These are phyloP conservation scores for Letharia lupina DNA, from an alignment of 495 filamentous ascomycete species.

Conservation along the genomic window DNA sequence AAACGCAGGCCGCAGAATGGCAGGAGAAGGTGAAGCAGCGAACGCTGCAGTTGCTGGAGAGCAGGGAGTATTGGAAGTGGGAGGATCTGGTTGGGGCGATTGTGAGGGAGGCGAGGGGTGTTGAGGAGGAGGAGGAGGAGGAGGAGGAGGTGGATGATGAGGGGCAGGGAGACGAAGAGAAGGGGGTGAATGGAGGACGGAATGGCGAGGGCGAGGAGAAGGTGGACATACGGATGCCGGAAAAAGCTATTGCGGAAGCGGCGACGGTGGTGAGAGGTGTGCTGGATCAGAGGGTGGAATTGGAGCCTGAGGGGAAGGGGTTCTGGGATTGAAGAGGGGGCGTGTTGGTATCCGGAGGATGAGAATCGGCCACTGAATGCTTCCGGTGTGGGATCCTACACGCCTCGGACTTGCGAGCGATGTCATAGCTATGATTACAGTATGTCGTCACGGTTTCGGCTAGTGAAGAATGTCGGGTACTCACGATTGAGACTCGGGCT, in stretches of 20 bases:
- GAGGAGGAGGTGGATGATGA: not conserved
- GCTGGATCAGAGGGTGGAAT: slow-evolving; percentile 9
- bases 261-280: slow-evolving; percentile 13
- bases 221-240: slow-evolving; percentile 10
- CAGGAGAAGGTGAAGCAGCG: not conserved
- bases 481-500: not conserved
- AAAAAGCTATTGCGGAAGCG: slow-evolving; percentile 13
- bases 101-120: slow-evolving; percentile 11
- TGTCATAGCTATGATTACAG: not conserved
- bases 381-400: not conserved
- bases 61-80: not conserved
- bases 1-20: not conserved
- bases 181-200: not conserved
- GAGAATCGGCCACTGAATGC: not conserved
- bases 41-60: slow-evolving; percentile 3
- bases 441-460: not conserved
- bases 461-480: not conserved
- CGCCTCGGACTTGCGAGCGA: not conserved
- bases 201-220: not conserved
- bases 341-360: not conserved
- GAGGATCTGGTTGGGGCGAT: slow-evolving; percentile 2
- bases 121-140: not conserved
- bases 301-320: slow-evolving; percentile 12
- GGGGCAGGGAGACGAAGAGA: not conserved
- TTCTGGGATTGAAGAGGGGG: slow-evolving; percentile 7